phyloP scores from a whole-genome alignment of 2,329 filamentous ascomycete genomes.

The Gnomoniopsis smithogilvyi region DNA sequence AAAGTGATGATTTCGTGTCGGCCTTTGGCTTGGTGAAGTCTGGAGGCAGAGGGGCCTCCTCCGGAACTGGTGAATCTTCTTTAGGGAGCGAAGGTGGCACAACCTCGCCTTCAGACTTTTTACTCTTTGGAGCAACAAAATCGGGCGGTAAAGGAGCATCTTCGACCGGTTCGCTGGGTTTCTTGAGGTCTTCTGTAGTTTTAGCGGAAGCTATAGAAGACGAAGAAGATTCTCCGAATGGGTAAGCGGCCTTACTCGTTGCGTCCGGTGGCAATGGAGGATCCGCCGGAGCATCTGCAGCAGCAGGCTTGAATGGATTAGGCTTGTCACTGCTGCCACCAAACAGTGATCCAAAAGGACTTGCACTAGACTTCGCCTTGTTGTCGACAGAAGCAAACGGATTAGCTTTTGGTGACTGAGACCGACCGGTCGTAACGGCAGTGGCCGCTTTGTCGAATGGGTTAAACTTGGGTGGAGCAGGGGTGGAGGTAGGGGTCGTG shows the following conservation, averaged over 20 bases:
- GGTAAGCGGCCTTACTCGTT: conserved; percentile 50
- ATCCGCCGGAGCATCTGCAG: conserved; percentile 26
- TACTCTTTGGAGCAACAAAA: conserved; percentile 30
- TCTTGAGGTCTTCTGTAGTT: conserved; percentile 28
- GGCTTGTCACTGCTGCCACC: conserved; percentile 1
- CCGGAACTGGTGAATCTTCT: conserved; percentile 12
- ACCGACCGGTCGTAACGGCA: neutral
- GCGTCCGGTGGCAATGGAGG: conserved; percentile 52
- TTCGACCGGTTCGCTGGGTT: conserved; percentile 16
- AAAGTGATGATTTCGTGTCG: conserved; percentile 24
- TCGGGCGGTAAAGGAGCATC: conserved; percentile 29
- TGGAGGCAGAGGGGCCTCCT: conserved; percentile 26
- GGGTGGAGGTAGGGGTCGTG: conserved; percentile 51
- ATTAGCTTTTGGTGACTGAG: conserved; percentile 3
- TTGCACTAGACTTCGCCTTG: conserved; percentile 18
- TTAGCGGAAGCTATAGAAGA: conserved; percentile 45
- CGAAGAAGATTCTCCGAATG: conserved; percentile 48
- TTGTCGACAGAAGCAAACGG: conserved; percentile 19
- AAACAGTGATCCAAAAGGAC: conserved; percentile 16
- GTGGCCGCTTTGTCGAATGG: conserved; percentile 3
- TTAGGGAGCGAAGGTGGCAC: conserved; percentile 3
- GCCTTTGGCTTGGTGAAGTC: conserved; percentile 20
- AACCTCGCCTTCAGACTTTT: conserved; percentile 13
- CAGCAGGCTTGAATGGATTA: conserved; percentile 30
- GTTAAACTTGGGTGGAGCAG: conserved; percentile 35